Conservation (phyloP, 2,329 filamentous ascomycete species). For the Fusarium xyrophilum region DNA sequence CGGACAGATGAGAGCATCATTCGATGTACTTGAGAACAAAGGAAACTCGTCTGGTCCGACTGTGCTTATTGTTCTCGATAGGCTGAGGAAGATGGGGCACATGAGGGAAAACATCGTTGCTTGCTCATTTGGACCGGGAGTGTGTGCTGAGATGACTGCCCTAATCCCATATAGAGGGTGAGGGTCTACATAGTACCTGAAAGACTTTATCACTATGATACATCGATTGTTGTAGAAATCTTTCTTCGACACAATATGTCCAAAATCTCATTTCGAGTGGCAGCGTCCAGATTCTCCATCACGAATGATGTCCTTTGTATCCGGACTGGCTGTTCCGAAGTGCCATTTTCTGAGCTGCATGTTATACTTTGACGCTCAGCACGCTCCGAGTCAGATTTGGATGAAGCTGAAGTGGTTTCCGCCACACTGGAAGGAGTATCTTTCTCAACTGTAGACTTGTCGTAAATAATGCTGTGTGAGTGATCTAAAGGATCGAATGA, state of each 20-base stretch:
- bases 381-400: neutral
- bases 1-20: slow-evolving; percentile 5
- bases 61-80: neutral
- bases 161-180: neutral
- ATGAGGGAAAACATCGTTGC: slow-evolving; percentile 4
- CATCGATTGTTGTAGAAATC: slow-evolving; percentile 5
- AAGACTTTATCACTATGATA: neutral
- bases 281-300: slow-evolving; percentile 7
- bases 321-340: neutral
- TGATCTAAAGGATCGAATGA: neutral
- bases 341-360: neutral
- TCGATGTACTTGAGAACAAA: slow-evolving; percentile 4
- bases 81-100: neutral
- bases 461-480: neutral
- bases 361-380: slow-evolving; percentile 1
- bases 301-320: slow-evolving; percentile 5
- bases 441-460: slow-evolving; percentile 1
- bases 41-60: slow-evolving; percentile 1
- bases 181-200: neutral
- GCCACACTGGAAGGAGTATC: neutral
- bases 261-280: slow-evolving; percentile 4
- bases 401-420: slow-evolving; percentile 2
- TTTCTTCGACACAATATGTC: slow-evolving; percentile 8
- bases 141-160: neutral
- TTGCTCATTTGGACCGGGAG: slow-evolving; percentile 4